Conservation (phyloP, 768 basidiomycete species). For the Mycena galopus region DNA sequence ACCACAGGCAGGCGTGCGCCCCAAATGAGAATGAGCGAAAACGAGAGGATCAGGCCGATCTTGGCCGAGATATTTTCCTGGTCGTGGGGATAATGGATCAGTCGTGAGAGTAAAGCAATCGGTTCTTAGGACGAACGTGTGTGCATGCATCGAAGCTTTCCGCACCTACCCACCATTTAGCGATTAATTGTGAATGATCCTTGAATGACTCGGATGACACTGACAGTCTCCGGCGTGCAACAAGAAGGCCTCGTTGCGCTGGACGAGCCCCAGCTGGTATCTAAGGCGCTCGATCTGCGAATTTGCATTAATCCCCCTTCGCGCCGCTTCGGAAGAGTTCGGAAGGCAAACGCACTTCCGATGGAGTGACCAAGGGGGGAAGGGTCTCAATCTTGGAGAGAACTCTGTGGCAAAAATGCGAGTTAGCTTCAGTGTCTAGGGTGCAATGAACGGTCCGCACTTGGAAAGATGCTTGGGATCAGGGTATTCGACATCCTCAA, state of each 20-base stretch:
- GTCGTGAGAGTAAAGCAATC: neutral
- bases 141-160: constrained; percentile 95
- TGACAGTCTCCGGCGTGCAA: constrained; percentile 95
- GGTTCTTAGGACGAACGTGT: constrained; percentile 63
- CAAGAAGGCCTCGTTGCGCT: constrained; percentile 91
- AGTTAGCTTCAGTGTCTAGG: neutral
- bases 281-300: constrained; percentile 86
- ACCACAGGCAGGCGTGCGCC: constrained; percentile 95
- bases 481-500: constrained; percentile 79
- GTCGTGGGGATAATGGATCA: neutral
- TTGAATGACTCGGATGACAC: neutral
- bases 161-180: constrained; percentile 55
- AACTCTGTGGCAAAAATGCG: constrained; percentile 62
- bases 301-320: neutral
- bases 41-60: constrained; percentile 92
- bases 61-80: constrained; percentile 91
- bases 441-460: constrained; percentile 49
- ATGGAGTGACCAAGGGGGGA: constrained; percentile 93
- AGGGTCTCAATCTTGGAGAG: constrained; percentile 81
- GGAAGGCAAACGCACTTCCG: constrained; percentile 73
- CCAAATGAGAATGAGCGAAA: constrained; percentile 95
- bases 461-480: constrained; percentile 70
- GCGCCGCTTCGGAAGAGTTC: no score
- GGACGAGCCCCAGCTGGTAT: constrained; percentile 82
- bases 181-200: neutral